phyloP scores from a whole-genome alignment of 1,139 yeast genomes.

The Diutina ranongensis region DNA sequence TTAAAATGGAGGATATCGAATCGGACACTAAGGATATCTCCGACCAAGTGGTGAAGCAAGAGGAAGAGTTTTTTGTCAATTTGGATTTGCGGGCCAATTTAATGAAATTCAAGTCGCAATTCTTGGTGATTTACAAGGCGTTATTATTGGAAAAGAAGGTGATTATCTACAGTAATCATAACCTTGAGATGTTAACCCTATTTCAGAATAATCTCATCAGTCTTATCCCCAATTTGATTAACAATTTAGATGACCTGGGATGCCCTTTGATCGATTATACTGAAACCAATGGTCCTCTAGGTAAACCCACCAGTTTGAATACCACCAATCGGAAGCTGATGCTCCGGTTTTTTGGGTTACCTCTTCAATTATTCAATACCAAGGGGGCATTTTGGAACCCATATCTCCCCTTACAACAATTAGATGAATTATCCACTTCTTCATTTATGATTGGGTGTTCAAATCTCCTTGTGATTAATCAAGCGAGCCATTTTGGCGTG shows the following conservation, averaged over 20 bases:
- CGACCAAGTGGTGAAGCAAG: conserved; percentile 11
- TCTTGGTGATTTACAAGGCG: conserved; percentile 66
- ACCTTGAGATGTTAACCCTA: conserved; percentile 70
- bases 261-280: conserved; percentile 61
- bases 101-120: conserved; percentile 44
- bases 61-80: conserved; percentile 55
- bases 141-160: conserved; percentile 63
- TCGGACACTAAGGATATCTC: conserved; percentile 9
- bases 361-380: conserved; percentile 70
- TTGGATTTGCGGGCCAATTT: conserved; percentile 61
- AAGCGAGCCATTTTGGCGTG: conserved; percentile 43
- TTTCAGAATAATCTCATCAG: conserved; percentile 65
- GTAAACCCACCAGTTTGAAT: conserved; percentile 58
- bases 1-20: conserved; percentile 16
- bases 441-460: conserved; percentile 83
- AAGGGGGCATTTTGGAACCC: conserved; percentile 87
- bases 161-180: conserved; percentile 59
- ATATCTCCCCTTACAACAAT: conserved; percentile 82
- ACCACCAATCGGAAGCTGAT: conserved; percentile 72
- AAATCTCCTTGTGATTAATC: conserved; percentile 66
- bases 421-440: conserved; percentile 54
- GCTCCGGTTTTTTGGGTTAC: conserved; percentile 75
- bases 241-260: conserved; percentile 67
- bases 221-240: conserved; percentile 65
- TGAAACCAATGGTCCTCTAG: conserved; percentile 31